phyloP scores from a whole-genome alignment of 345 rosid species.

The Eucalyptus curtisii region DNA sequence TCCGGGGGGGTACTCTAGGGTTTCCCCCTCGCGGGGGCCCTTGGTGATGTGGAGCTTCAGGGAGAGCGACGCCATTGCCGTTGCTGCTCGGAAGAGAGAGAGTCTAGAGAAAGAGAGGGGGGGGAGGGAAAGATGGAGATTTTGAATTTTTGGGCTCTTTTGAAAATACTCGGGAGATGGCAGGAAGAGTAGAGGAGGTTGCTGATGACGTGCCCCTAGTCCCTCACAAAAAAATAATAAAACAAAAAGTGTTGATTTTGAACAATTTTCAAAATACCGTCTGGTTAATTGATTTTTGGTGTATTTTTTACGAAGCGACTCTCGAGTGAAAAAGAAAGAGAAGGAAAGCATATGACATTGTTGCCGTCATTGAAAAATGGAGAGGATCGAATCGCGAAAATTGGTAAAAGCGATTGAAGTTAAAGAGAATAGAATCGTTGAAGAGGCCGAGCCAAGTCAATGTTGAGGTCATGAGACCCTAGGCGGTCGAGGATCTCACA shows the following conservation, averaged over 20 bases:
- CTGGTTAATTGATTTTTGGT: rapidly evolving
- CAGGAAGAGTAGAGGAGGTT: background rate
- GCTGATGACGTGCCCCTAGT: background rate
- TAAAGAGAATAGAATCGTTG: rapidly evolving
- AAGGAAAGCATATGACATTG: background rate
- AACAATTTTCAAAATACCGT: rapidly evolving
- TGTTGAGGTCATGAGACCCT: too few species aligned
- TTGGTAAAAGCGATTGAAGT: rapidly evolving
- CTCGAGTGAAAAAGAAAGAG: background rate
- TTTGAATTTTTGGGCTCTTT: background rate
- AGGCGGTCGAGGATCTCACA: background rate
- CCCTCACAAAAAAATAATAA: background rate
- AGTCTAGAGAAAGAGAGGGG: background rate
- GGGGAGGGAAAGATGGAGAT: background rate
- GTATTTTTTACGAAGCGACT: background rate
- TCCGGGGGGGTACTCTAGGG: conserved; percentile 35
- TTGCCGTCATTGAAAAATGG: rapidly evolving
- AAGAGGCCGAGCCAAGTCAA: background rate
- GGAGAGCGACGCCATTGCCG: background rate
- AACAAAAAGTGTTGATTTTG: background rate
- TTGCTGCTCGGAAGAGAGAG: background rate
- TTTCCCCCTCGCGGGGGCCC: conserved; percentile 72
- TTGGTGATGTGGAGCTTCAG: conserved; percentile 31
- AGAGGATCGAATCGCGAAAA: rapidly evolving
- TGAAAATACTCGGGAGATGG: background rate